Evolutionary conservation across 2,329 filamentous ascomycete genomes (phyloP).

Genomic region (Ophiostoma quercus): DNA sequence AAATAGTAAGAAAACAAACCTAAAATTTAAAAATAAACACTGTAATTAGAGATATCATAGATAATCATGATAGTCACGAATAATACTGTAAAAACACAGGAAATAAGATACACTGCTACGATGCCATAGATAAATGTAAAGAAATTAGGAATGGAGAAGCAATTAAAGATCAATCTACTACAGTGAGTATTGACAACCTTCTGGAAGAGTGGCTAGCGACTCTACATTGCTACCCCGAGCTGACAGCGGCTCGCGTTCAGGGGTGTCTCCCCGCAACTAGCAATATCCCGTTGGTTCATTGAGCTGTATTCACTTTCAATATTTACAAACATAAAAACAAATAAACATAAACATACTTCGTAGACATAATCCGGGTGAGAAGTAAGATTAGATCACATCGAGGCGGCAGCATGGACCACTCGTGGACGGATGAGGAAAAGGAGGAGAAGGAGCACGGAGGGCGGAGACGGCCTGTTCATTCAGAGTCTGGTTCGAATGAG

Average conservation of each 20-base stretch:
- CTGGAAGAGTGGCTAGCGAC: not conserved
- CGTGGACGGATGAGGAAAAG: not conserved
- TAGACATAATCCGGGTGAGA: not conserved
- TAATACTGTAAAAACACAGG: not conserved
- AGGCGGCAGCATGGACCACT: not conserved
- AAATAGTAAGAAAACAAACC: not conserved
- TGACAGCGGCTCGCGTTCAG: not conserved
- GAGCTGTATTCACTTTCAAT: not conserved
- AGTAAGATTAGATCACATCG: not conserved
- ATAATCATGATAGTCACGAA: too few species aligned
- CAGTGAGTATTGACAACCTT: not conserved
- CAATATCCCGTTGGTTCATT: not conserved
- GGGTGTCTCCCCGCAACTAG: constrained; percentile 8
- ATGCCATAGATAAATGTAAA: not conserved
- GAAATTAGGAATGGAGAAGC: not conserved
- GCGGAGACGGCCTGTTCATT: not conserved
- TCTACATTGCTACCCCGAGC: not conserved
- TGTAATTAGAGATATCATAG: not conserved
- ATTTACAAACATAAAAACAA: not conserved
- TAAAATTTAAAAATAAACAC: not conserved
- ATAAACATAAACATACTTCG: not conserved
- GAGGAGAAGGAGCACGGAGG: not conserved
- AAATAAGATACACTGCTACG: not conserved
- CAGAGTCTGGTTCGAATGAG: not conserved
- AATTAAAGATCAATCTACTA: not conserved